Percentiles rank a stretch among this genome's conserved stretches.
These are phyloP conservation scores for Saccharomycopsis sp. DNA, from an alignment of 805 yeast species.

Conservation along the genomic window DNA sequence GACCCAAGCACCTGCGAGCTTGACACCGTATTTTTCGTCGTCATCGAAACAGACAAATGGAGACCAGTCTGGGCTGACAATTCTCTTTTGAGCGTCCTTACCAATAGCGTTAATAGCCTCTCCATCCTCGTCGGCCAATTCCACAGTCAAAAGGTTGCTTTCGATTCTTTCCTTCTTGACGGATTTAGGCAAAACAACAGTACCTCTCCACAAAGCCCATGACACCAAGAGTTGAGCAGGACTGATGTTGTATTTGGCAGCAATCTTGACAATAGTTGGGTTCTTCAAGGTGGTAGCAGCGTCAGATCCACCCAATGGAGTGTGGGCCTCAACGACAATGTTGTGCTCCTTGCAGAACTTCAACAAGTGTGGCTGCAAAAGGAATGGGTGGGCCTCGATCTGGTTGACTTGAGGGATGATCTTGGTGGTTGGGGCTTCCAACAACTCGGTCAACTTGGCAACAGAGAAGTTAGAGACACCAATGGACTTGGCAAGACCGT, in stretches of 20 bases:
- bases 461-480: conserved; percentile 73
- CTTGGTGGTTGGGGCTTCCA: conserved; percentile 41
- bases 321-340: conserved; percentile 64
- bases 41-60: conserved; percentile 22
- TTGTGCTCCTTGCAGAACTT: conserved; percentile 45
- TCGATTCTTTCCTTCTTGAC: conserved; percentile 38
- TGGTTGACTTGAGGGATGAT: conserved; percentile 67
- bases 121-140: conserved; percentile 33
- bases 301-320: conserved; percentile 68
- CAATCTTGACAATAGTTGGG: conserved; percentile 36
- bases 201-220: conserved; percentile 45
- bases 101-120: conserved; percentile 27
- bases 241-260: conserved; percentile 35
- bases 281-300: conserved; percentile 47
- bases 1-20: conserved; percentile 18
- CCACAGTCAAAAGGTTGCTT: conserved; percentile 31
- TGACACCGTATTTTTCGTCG: conserved; percentile 19
- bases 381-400: conserved; percentile 67
- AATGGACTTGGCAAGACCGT: conserved; percentile 54
- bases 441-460: conserved; percentile 43
- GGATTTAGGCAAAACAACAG: conserved; percentile 47
- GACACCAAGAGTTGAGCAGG: conserved; percentile 41
- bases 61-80: conserved; percentile 29
- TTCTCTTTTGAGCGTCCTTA: conserved; percentile 29
- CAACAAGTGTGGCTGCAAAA: conserved; percentile 56